Base-by-base conservation (phyloP, 2,329 filamentous ascomycete species). In the Diplodia seriata region DNA sequence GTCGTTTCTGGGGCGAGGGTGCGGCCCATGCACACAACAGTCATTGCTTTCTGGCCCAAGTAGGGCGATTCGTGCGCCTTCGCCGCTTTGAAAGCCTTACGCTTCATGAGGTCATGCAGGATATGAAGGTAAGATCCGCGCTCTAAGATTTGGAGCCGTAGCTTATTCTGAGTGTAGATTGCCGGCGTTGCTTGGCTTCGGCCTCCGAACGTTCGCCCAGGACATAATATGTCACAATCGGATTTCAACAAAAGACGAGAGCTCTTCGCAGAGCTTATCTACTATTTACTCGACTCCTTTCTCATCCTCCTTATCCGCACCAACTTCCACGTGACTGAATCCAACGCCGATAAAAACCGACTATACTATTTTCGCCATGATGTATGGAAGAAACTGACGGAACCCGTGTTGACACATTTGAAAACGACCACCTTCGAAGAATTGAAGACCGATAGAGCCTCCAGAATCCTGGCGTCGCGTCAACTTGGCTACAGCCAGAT, bases 361-460 rank as follows among this genome's bases (percentile, higher is more conserved):
- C 81, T 98, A 0, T 97, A 97, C 78, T 99, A 93, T 80, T 98
- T 97, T 76, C 91, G 94, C 4, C 95, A 99, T 71, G 95, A 99
- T 77, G 84, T 95, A 11, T 99, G 95, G 95, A 88, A 87, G 62
- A 85, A 85, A 50, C 79, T 98, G 40, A 88, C 90, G 1, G 89
- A 94, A 72, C 91, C 93, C 7, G 87, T 90, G 0, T 82, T 97
- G 75, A 78, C 83, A 0, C 81, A 81, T 0, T 80, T 98, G 26
- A 95, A 91, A 74, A 72, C 81, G 1, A 85, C 81, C 9, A 93
- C 96, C 86, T 92, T 97, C 70, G 90, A 95, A 71, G 91, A 95
- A 73, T 81, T 97, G 50, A 87, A 85, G 51, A 74, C 84, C 0
- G 82, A 83, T 0, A 82, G 85, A 11, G 89, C 89, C 0, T 79